Evolutionary conservation across 2,329 filamentous ascomycete species (phyloP).

Genomic region (Ampelomyces quisqualis): DNA sequence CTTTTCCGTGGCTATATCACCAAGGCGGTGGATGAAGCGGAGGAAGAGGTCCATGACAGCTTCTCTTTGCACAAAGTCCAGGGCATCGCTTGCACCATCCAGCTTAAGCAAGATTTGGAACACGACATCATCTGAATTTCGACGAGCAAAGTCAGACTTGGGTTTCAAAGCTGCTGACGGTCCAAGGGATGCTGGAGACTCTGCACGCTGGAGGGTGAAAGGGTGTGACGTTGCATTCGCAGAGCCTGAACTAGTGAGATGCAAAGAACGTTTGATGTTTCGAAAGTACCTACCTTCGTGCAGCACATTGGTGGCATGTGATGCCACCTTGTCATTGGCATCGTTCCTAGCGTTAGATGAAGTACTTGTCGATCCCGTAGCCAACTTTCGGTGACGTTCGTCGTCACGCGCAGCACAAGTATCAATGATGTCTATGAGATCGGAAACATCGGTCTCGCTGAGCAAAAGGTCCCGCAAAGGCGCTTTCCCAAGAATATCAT

Average conservation of each 20-base stretch:
- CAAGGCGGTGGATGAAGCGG: constrained; percentile 61
- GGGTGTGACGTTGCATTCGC: too few species aligned
- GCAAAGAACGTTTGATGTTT: too few species aligned
- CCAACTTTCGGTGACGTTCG: too few species aligned
- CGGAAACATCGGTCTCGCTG: constrained; percentile 67
- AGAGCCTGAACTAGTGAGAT: constrained; percentile 1
- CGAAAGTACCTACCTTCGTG: background rate
- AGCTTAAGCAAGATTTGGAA: constrained; percentile 33
- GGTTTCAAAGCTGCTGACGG: background rate
- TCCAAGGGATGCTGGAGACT: background rate
- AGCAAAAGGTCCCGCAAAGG: constrained; percentile 58
- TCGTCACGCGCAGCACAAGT: constrained; percentile 51
- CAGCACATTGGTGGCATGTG: background rate
- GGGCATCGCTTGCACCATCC: constrained; percentile 29
- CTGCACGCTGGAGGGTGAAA: background rate
- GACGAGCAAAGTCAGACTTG: constrained; percentile 9
- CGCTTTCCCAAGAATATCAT: constrained; percentile 46
- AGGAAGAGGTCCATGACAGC: constrained; percentile 68
- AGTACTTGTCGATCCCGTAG: constrained; percentile 7
- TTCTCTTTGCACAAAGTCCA: constrained; percentile 64
- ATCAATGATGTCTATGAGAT: constrained; percentile 60
- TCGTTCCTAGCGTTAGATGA: background rate
- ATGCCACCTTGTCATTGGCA: background rate
- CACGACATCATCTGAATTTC: constrained; percentile 26
- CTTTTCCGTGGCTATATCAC: constrained; percentile 63